Evolutionary conservation across 192 early-diverging fungal species (phyloP), one percentile per base, ranked within the genome.

Genomic region (Polychytrium aggregatum): DNA sequence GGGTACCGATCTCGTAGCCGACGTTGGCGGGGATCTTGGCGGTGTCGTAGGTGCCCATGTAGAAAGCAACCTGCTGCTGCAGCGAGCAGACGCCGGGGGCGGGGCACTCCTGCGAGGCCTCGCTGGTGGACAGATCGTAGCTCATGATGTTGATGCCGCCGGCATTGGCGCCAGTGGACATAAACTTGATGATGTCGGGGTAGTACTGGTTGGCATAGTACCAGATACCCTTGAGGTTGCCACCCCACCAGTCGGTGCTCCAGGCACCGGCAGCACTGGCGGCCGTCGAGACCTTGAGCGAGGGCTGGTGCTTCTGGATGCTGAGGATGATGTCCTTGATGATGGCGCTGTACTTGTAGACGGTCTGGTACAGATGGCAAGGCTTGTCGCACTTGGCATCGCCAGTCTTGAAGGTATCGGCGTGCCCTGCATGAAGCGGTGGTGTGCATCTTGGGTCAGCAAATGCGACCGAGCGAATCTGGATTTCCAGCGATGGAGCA

Each of bases 1-100:
- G n/a, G n/a, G n/a, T n/a, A n/a, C n/a, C n/a, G n/a, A n/a, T 37
- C 38, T 49, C 48, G 35, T 49, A 49, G 18, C 48, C 48, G 31
- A 49, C 48, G 21, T 52, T 27, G 41, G 50, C 41, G 1, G 48
- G 13, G 28, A 7, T 44, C 22, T 16, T 14, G 13, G 22, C 5
- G 8, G 29, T 18, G 18, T 43, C 17, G 50, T 52, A 31, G 3
- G 40, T 45, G 27, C 41, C 50, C 41, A 52, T 46, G 50, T 49
- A 49, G 34, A 49, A 49, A 26, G 35, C 35, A 3, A 49, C 48
- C 31, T 49, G 48, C 25, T 37, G 33, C 10, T n/a, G 20, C 10
- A 49, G 8, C 17, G 48, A 49, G 34, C 48, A 49, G 17, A 37
- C 35, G 14, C 33, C 48, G 5, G 45, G 45, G 17, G 26, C n/a